Conservation (phyloP, 129 eudicot species). For the Smallanthus sonchifolius region DNA sequence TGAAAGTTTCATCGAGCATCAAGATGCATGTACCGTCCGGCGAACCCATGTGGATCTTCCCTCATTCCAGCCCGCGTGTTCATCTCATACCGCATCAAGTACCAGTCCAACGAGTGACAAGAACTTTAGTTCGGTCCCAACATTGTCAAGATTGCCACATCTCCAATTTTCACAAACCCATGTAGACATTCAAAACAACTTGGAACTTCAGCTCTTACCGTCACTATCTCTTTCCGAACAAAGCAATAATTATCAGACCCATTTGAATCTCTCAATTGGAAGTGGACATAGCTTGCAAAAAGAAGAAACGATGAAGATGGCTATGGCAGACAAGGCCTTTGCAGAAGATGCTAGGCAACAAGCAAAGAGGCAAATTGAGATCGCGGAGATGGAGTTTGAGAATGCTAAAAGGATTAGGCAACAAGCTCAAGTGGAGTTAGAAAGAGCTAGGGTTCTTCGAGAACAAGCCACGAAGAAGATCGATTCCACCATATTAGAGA, state of each 20-base stretch:
- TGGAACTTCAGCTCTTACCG: conserved; percentile 58
- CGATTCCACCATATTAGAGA: conserved; percentile 44
- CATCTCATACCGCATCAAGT: conserved; percentile 50
- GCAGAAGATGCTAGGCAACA: conserved; percentile 67
- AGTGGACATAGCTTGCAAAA: conserved; percentile 16
- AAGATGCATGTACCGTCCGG: conserved; percentile 55
- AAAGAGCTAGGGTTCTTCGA: conserved; percentile 51
- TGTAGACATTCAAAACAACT: conserved; percentile 31
- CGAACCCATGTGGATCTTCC: conserved; percentile 37
- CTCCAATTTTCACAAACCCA: conserved; percentile 11
- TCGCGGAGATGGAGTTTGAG: conserved; percentile 70
- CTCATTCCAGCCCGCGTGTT: conserved; percentile 42
- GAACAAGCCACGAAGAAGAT: conserved; percentile 57
- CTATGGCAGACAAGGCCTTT: conserved; percentile 55
- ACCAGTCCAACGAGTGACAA: conserved; percentile 51
- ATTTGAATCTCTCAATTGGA: conserved; percentile 66
- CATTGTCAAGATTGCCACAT: conserved; percentile 28
- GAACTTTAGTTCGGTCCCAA: not conserved
- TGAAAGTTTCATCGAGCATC: conserved; percentile 74
- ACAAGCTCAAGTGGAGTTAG: conserved; percentile 72
- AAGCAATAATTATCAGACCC: conserved; percentile 31
- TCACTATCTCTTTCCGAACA: conserved; percentile 27
- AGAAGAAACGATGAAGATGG: conserved; percentile 40
- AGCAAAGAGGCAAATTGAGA: conserved; percentile 66
- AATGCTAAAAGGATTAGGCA: conserved; percentile 74